Conservation (phyloP, 2,329 filamentous ascomycete species). For the Penicillium rolfsii region DNA sequence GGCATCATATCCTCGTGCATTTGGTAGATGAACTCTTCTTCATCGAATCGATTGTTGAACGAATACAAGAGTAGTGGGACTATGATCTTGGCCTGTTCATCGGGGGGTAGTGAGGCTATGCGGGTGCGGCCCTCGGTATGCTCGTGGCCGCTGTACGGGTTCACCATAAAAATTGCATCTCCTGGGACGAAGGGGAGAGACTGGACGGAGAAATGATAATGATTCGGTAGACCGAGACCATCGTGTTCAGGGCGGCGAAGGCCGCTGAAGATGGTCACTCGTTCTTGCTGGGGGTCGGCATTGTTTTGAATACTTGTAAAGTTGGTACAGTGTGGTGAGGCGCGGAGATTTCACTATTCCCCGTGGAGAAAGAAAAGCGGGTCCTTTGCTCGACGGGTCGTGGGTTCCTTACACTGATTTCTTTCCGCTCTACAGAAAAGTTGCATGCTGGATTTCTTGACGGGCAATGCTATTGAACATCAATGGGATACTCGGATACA, state of each 20-base stretch:
- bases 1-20: not conserved
- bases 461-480: not conserved
- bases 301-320: not conserved
- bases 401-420: not conserved
- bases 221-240: not conserved
- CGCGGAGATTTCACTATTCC: not conserved
- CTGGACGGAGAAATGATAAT: not conserved
- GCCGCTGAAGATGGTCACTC: not conserved
- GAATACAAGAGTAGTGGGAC: not conserved
- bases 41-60: conserved; percentile 1
- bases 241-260: not conserved
- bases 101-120: not conserved
- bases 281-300: not conserved
- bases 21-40: not conserved
- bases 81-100: not conserved
- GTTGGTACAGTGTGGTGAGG: not conserved
- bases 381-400: not conserved
- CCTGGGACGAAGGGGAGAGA: not conserved
- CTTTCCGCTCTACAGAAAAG: not conserved
- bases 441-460: not conserved
- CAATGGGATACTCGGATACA: not conserved
- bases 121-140: conserved; percentile 5
- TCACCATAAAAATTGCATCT: not conserved
- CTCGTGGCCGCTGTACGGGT: not conserved
- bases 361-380: not conserved